These are phyloP conservation scores for Aegilops longissima DNA, from an alignment of 176 grass and related monocot genomes.

Conservation along the genomic window DNA sequence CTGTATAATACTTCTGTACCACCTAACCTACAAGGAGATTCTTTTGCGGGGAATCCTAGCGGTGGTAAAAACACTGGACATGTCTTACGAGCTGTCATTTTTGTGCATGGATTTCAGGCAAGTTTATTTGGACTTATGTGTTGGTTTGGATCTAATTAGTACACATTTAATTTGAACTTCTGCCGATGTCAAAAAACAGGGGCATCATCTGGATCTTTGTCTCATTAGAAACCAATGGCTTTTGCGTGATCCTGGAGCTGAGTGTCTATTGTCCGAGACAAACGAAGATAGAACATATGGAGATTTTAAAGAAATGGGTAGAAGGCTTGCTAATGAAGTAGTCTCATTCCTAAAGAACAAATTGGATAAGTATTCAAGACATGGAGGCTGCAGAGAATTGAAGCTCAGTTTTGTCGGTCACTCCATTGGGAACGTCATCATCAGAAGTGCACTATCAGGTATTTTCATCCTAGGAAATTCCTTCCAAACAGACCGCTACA, in stretches of 20 bases:
- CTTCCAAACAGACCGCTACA: neutral
- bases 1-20: conserved; percentile 29
- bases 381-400: conserved; percentile 72
- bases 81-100: conserved; percentile 70
- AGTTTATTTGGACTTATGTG: neutral
- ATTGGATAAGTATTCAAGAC: conserved; percentile 61
- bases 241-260: conserved; percentile 79
- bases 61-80: conserved; percentile 37
- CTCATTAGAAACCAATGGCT: conserved; percentile 93
- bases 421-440: conserved; percentile 94
- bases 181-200: conserved; percentile 39
- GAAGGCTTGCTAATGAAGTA: conserved; percentile 71
- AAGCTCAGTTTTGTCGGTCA: conserved; percentile 92
- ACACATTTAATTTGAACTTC: conserved; percentile 17
- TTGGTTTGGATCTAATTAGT: neutral
- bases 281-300: conserved; percentile 90
- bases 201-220: conserved; percentile 86
- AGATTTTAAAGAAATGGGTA: conserved; percentile 94
- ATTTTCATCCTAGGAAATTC: conserved; percentile 1
- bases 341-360: conserved; percentile 61
- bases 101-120: conserved; percentile 99
- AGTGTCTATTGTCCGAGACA: conserved; percentile 80
- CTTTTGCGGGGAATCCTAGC: conserved; percentile 24
- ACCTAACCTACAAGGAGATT: conserved; percentile 36
- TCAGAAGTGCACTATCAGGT: conserved; percentile 85